A percentile compares a stretch with the other conserved stretches of the same genome.
Evolutionary conservation across 2,329 filamentous ascomycete species (phyloP).

Genomic region (Aspergillus sp.): DNA sequence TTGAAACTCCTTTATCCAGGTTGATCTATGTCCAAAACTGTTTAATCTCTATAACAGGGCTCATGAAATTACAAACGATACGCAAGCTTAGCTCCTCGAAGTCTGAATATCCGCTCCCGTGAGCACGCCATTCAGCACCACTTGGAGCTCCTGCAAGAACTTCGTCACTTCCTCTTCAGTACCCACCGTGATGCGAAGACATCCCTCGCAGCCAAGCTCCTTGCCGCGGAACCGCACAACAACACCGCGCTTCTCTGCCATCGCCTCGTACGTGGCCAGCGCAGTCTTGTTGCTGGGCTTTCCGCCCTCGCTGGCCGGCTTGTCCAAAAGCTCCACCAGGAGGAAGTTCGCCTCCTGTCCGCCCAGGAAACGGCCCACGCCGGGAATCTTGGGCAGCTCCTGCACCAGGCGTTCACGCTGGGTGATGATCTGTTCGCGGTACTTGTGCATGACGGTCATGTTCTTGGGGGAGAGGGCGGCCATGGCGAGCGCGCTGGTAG

Average conservation of each 20-base stretch:
- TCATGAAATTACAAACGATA: not conserved
- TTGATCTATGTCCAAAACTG: no score
- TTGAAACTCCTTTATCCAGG: no score
- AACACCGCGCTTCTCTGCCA: constrained; percentile 84
- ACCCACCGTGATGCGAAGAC: constrained; percentile 86
- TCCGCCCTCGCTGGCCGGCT: constrained; percentile 52
- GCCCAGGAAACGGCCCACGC: constrained; percentile 77
- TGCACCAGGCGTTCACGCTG: constrained; percentile 75
- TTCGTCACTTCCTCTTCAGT: constrained; percentile 81
- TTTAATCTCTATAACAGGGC: no score
- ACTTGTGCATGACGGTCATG: constrained; percentile 67
- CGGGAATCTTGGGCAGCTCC: constrained; percentile 71
- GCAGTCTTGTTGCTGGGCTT: constrained; percentile 77
- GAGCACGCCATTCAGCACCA: constrained; percentile 50
- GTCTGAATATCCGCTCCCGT: constrained; percentile 33
- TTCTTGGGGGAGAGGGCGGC: constrained; percentile 68
- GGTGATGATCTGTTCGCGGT: constrained; percentile 66
- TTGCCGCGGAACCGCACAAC: constrained; percentile 92
- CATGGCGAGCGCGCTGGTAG: constrained; percentile 76
- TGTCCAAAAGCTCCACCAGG: constrained; percentile 81
- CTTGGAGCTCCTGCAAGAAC: constrained; percentile 67
- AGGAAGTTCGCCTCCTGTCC: constrained; percentile 84
- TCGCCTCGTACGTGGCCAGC: constrained; percentile 73
- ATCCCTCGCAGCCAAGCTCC: constrained; percentile 85
- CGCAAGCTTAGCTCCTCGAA: not conserved